phyloP scores from a whole-genome alignment of 805 yeast species.

The Sugiyamaella smithiae region DNA sequence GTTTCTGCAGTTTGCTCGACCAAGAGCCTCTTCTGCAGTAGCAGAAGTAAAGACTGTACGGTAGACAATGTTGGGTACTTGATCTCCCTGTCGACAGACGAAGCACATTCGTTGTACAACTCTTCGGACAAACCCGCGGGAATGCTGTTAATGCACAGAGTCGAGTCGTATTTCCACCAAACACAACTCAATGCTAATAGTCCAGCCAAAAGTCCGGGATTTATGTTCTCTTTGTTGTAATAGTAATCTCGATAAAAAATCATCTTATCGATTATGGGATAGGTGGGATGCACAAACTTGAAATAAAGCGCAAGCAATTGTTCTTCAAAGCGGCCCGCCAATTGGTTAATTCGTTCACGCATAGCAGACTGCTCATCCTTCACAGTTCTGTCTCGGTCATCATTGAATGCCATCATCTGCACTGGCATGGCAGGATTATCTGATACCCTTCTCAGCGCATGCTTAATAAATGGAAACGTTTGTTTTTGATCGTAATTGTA shows the following conservation, averaged over 20 bases:
- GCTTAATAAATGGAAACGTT: slow-evolving; percentile 29
- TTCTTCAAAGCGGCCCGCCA: slow-evolving; percentile 25
- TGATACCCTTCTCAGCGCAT: slow-evolving; percentile 28
- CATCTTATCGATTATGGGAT: slow-evolving; percentile 35
- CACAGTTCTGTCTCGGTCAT: slow-evolving; percentile 19
- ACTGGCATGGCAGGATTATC: slow-evolving; percentile 26
- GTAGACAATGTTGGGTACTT: slow-evolving; percentile 32
- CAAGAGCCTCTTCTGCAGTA: slow-evolving; percentile 31
- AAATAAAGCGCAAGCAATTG: slow-evolving; percentile 34
- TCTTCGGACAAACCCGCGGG: slow-evolving; percentile 29
- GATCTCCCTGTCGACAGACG: slow-evolving; percentile 31
- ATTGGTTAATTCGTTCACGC: slow-evolving; percentile 16
- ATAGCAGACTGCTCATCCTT: slow-evolving; percentile 17
- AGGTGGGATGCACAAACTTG: slow-evolving; percentile 34
- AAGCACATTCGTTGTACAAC: slow-evolving; percentile 29
- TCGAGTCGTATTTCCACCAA: slow-evolving; percentile 37
- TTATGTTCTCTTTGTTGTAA: slow-evolving; percentile 27
- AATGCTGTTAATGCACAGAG: slow-evolving; percentile 31
- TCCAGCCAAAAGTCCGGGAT: slow-evolving; percentile 34
- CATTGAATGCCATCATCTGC: slow-evolving; percentile 25
- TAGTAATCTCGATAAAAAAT: slow-evolving; percentile 32
- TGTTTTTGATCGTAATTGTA: slow-evolving; percentile 25
- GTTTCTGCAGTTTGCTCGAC: slow-evolving; percentile 34
- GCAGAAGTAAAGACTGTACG: slow-evolving; percentile 33
- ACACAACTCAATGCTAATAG: slow-evolving; percentile 35